Conservation (phyloP, 257 asterid genomes). For the Fraxinus americana region DNA sequence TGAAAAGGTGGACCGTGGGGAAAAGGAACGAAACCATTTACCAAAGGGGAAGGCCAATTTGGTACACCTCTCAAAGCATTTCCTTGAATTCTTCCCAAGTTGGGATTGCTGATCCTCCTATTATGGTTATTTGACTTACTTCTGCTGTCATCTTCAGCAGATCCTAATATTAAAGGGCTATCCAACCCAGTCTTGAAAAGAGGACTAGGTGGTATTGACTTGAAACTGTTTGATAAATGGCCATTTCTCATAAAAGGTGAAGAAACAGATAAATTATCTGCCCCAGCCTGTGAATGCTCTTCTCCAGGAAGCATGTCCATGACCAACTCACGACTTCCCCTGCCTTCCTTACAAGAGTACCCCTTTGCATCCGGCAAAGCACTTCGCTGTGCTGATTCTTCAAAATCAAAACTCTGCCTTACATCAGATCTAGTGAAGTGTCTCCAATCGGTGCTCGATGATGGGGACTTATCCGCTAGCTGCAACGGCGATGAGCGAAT, state of each 20-base stretch:
- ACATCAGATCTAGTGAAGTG: conserved; percentile 62
- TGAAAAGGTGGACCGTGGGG: conserved; percentile 85
- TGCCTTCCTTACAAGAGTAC: conserved; percentile 58
- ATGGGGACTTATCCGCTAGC: conserved; percentile 70
- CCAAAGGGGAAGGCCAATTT: conserved; percentile 88
- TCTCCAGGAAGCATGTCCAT: conserved; percentile 62
- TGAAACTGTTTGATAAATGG: conserved; percentile 62
- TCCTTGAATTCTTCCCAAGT: conserved; percentile 76
- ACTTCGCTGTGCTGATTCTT: conserved; percentile 71
- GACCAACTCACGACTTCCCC: conserved; percentile 60
- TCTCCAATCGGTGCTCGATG: conserved; percentile 67
- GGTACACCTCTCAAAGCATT: conserved; percentile 92
- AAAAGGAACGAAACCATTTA: conserved; percentile 91
- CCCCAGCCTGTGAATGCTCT: conserved; percentile 63
- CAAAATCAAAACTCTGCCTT: conserved; percentile 63
- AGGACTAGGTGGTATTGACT: conserved; percentile 67
- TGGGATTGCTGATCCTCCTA: conserved; percentile 78
- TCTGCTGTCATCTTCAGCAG: conserved; percentile 78
- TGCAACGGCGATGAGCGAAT: conserved; percentile 61
- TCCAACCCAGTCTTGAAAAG: conserved; percentile 63
- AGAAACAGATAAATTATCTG: conserved; percentile 64
- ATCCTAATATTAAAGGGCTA: conserved; percentile 59
- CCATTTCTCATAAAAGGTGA: conserved; percentile 73
- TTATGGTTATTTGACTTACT: conserved; percentile 67
- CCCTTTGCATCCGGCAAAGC: conserved; percentile 70